Percentiles rank a stretch among this genome's conserved stretches.
These are phyloP conservation scores for Sporothrix schenckii DNA, from an alignment of 2,329 filamentous ascomycete genomes.

Conservation along the genomic window DNA sequence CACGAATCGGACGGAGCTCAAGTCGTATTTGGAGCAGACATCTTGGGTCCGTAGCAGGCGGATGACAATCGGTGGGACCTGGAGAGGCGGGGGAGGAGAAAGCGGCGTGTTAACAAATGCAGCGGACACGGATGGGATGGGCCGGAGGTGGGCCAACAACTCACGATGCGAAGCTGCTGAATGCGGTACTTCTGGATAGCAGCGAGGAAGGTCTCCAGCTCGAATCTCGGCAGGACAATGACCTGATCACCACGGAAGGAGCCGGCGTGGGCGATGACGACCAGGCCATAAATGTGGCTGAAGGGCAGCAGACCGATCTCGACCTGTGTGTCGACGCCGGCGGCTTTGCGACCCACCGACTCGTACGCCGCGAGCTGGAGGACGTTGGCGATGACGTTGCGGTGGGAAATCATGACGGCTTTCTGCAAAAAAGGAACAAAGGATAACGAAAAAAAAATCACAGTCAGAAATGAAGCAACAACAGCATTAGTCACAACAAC, in stretches of 20 bases:
- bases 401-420: conserved; percentile 77
- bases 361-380: conserved; percentile 60
- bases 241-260: conserved; percentile 72
- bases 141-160: conserved; percentile 35
- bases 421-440: conserved; percentile 52
- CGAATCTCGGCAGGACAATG: conserved; percentile 73
- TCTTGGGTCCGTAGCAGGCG: conserved; percentile 68
- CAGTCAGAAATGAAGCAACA: neutral
- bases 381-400: conserved; percentile 73
- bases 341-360: conserved; percentile 40
- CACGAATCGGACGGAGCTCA: conserved; percentile 66
- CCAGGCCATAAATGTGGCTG: conserved; percentile 76
- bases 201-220: conserved; percentile 63
- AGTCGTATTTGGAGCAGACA: conserved; percentile 66
- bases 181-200: conserved; percentile 71
- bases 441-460: neutral
- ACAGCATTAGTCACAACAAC: neutral
- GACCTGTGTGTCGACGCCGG: conserved; percentile 43
- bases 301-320: conserved; percentile 69
- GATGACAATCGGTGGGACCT: conserved; percentile 83
- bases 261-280: conserved; percentile 67
- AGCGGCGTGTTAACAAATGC: neutral
- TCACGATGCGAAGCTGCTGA: conserved; percentile 64
- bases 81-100: neutral
- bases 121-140: too few species aligned